Percentiles rank a stretch among this genome's conserved stretches.
Conservation (phyloP, 805 yeast species). For the Candida gorgasii region DNA sequence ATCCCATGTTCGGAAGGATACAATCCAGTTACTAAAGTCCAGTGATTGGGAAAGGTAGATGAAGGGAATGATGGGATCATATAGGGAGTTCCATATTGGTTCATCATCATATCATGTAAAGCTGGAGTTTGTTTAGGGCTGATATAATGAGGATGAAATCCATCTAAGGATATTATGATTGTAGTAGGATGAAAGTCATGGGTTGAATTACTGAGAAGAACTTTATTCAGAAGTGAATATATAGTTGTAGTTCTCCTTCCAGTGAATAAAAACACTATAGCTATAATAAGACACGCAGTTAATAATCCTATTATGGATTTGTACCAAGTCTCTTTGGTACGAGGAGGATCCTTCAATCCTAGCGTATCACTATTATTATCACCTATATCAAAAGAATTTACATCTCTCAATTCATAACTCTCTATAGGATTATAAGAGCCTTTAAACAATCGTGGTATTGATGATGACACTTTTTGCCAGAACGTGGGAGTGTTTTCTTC, state of each 20-base stretch:
- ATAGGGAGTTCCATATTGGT: constrained; percentile 69
- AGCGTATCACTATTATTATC: background rate
- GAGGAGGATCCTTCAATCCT: background rate
- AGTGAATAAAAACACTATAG: background rate
- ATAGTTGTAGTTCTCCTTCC: background rate
- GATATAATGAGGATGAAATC: constrained; percentile 88
- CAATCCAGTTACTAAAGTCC: constrained; percentile 86
- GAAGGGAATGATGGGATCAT: constrained; percentile 89
- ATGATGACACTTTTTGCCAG: constrained; percentile 1
- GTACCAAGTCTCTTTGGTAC: background rate
- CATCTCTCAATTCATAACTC: constrained; percentile 15
- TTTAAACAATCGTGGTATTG: background rate
- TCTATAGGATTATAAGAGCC: constrained; percentile 11
- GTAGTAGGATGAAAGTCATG: constrained; percentile 77
- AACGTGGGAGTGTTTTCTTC: constrained; percentile 4
- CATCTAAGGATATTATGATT: constrained; percentile 76
- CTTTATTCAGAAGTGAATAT: constrained; percentile 12
- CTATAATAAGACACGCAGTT: background rate
- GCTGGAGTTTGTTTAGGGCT: constrained; percentile 67
- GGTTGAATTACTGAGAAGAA: constrained; percentile 57
- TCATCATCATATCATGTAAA: constrained; percentile 55
- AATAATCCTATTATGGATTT: constrained; percentile 4
- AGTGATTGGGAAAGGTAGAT: constrained; percentile 88
- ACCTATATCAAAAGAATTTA: constrained; percentile 2
- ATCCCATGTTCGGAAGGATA: constrained; percentile 86